Base-by-base conservation (phyloP, 2,329 filamentous ascomycete species). In the Aspergillus pseudonomiae region DNA sequence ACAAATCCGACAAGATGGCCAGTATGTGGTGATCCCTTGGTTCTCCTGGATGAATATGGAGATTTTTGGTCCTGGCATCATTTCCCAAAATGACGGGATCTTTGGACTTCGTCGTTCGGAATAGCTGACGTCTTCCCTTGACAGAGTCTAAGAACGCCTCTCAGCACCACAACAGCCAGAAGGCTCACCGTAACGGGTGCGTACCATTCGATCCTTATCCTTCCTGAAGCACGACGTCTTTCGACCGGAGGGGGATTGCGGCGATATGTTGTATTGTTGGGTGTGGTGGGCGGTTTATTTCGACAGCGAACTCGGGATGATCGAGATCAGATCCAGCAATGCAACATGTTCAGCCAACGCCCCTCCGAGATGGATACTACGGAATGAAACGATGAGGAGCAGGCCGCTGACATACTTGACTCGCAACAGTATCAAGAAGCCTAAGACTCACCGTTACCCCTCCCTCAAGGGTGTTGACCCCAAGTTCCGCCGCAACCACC, bases 401-500 rank as follows among this genome's bases (percentile, higher is more conserved):
- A 57, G 26, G 28, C 62, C 62, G 59, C 74, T 77, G 67, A 76
- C 70, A 63, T 59, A 24, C 59, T 21, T 64, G 69, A 63, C 60
- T 55, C 19, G 56, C 57, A 70, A 75, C 81, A 97, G 94, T 86
- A 99, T 99, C 89, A 98, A 98, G 91, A 98, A 97, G 91, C 95
- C 95, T 73, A 97, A 97, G 90, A 98, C 95, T 81, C 89, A 94
- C 85, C 89, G 95, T 87, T 99, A 99, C 87, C 95, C 95, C 73
- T 98, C 94, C 76, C 91, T 99, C 79, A 97, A 97, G 83, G 95
- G 95, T 78, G 95, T 93, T 83, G 95, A 99, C 86, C 94, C 95
- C 82, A 99, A 99, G 90, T 99, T 99, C 89, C 91, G 95, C 84
- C 91, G 95, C 86, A 99, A 99, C 89, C 95, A 99, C 88, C 93